Evolutionary conservation across 2,329 filamentous ascomycete genomes (phyloP).

Genomic region (Neurospora sp.): DNA sequence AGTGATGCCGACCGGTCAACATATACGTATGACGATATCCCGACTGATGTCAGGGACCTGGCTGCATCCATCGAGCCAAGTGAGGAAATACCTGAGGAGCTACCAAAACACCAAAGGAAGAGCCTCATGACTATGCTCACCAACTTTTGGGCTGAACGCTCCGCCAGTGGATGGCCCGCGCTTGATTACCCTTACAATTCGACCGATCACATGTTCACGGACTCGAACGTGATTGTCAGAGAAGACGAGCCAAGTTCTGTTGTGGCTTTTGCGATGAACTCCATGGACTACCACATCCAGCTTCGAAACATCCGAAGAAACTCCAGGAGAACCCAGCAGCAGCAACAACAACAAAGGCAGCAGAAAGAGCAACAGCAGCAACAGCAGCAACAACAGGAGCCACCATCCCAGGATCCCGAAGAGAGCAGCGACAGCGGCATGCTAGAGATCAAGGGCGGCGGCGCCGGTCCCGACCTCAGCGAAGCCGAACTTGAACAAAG

Average conservation of each 20-base stretch:
- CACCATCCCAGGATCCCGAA: conserved; percentile 28
- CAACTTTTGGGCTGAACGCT: conserved; percentile 97
- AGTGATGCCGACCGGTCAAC: conserved; percentile 66
- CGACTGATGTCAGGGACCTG: conserved; percentile 52
- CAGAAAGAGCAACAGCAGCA: conserved; percentile 24
- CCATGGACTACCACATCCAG: conserved; percentile 76
- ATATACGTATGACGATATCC: conserved; percentile 55
- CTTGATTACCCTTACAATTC: conserved; percentile 85
- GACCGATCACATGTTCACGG: conserved; percentile 90
- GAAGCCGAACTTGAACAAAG: conserved; percentile 77
- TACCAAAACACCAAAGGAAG: conserved; percentile 86
- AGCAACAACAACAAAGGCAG: conserved; percentile 27
- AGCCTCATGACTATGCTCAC: conserved; percentile 92
- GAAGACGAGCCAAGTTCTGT: conserved; percentile 96
- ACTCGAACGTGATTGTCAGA: conserved; percentile 92
- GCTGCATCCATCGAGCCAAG: conserved; percentile 52
- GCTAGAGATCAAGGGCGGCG: conserved; percentile 21
- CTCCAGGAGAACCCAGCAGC: conserved; percentile 28
- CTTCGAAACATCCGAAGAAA: conserved; percentile 55
- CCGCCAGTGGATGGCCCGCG: conserved; percentile 84
- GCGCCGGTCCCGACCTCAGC: conserved; percentile 30
- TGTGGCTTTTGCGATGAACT: conserved; percentile 85
- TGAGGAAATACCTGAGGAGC: conserved; percentile 54
- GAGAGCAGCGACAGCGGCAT: conserved; percentile 14
- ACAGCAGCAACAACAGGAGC: conserved; percentile 32